Conservation (phyloP, 352 stramenopile species). For the Achlya hypogyna region DNA sequence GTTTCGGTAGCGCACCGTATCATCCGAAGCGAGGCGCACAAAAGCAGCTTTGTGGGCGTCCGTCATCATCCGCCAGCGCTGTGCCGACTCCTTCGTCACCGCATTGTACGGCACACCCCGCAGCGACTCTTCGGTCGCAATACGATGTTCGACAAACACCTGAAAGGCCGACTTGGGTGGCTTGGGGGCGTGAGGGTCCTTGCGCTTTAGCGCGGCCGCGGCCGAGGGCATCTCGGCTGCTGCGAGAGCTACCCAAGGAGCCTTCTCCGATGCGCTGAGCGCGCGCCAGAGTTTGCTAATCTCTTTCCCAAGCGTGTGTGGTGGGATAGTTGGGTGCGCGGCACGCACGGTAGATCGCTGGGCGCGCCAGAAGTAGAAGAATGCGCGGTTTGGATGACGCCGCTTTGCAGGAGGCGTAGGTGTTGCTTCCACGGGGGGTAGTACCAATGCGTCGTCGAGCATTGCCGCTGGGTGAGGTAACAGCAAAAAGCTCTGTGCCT, state of each 20-base stretch:
- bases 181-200: constrained; percentile 36
- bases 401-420: background rate
- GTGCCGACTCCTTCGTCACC: constrained; percentile 45
- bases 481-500: too few species aligned
- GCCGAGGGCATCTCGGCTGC: background rate
- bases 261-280: background rate
- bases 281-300: background rate
- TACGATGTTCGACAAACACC: constrained; percentile 48
- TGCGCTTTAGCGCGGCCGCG: background rate
- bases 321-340: background rate
- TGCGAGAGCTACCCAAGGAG: background rate
- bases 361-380: constrained; percentile 1
- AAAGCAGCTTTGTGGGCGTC: constrained; percentile 37
- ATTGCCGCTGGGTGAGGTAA: too few species aligned
- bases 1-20: constrained; percentile 34
- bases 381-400: background rate
- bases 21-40: constrained; percentile 37
- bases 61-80: constrained; percentile 38
- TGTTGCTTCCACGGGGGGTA: background rate
- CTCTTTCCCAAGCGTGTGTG: background rate
- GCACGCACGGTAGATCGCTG: background rate
- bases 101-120: constrained; percentile 45
- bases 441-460: too few species aligned
- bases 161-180: constrained; percentile 46
- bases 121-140: constrained; percentile 23